A percentile compares a stretch with the other conserved stretches of the same genome.
Evolutionary conservation across 129 eudicot genomes (phyloP).

Genomic region (Deinandra increscens): DNA sequence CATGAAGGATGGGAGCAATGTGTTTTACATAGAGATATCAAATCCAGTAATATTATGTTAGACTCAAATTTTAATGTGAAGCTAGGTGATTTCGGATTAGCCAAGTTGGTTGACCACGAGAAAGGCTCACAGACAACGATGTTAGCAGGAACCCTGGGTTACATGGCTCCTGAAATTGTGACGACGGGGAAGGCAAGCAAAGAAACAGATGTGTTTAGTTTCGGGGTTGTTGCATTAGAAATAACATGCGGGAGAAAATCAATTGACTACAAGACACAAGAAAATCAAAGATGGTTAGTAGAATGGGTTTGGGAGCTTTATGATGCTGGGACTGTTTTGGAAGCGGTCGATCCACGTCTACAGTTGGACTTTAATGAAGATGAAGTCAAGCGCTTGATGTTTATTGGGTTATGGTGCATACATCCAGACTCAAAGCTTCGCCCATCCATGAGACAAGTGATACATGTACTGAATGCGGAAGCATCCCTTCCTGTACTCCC

Average conservation of each 20-base stretch:
- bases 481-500: slow-evolving; percentile 34
- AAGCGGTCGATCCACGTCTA: slow-evolving; percentile 39
- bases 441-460: slow-evolving; percentile 42
- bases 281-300: slow-evolving; percentile 15
- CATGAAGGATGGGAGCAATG: slow-evolving; percentile 47
- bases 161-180: slow-evolving; percentile 42
- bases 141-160: slow-evolving; percentile 41
- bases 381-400: slow-evolving; percentile 35
- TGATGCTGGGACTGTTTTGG: slow-evolving; percentile 30
- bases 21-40: slow-evolving; percentile 41
- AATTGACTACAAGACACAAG: slow-evolving; percentile 12
- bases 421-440: slow-evolving; percentile 39
- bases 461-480: slow-evolving; percentile 38
- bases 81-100: slow-evolving; percentile 44
- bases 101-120: slow-evolving; percentile 41
- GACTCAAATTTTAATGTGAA: slow-evolving; percentile 35
- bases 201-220: slow-evolving; percentile 44
- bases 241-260: slow-evolving; percentile 38
- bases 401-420: slow-evolving; percentile 52
- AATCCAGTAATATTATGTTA: slow-evolving; percentile 45
- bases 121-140: slow-evolving; percentile 33
- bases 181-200: slow-evolving; percentile 37
- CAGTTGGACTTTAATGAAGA: slow-evolving; percentile 13
- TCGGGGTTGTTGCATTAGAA: slow-evolving; percentile 38
- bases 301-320: slow-evolving; percentile 47